These are phyloP conservation scores for Alternaria arbusti DNA, from an alignment of 2,329 filamentous ascomycete species.

Conservation along the genomic window DNA sequence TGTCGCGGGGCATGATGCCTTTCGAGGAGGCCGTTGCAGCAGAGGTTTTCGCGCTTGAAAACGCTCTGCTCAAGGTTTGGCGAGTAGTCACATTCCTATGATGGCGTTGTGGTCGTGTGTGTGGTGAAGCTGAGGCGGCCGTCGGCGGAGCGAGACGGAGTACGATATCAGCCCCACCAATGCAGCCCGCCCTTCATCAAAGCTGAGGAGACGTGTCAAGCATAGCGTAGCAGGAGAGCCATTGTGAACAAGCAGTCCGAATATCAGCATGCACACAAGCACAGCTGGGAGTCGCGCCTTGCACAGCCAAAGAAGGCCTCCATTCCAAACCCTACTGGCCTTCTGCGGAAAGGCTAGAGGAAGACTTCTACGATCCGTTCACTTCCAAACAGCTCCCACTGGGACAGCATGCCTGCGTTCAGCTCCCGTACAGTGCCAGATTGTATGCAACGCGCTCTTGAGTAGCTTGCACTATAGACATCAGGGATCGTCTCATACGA, in stretches of 20 bases:
- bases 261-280: not conserved
- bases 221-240: accelerated
- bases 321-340: no score
- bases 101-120: not conserved
- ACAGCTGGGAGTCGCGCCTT: not conserved
- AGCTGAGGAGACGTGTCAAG: not conserved
- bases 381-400: no score
- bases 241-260: accelerated
- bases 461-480: not conserved
- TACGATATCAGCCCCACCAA: not conserved
- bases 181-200: not conserved
- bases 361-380: not conserved
- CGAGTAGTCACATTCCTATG: not conserved
- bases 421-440: not conserved
- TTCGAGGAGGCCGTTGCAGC: not conserved
- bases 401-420: not conserved
- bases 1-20: not conserved
- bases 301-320: not conserved
- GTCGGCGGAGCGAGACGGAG: not conserved
- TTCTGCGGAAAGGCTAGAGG: not conserved
- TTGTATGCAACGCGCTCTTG: not conserved
- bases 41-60: not conserved
- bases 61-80: not conserved
- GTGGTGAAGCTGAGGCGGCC: not conserved
- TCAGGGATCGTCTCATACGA: not conserved